Evolutionary conservation across 139 green algal genomes (phyloP).

Genomic region (Micractinium sp.): DNA sequence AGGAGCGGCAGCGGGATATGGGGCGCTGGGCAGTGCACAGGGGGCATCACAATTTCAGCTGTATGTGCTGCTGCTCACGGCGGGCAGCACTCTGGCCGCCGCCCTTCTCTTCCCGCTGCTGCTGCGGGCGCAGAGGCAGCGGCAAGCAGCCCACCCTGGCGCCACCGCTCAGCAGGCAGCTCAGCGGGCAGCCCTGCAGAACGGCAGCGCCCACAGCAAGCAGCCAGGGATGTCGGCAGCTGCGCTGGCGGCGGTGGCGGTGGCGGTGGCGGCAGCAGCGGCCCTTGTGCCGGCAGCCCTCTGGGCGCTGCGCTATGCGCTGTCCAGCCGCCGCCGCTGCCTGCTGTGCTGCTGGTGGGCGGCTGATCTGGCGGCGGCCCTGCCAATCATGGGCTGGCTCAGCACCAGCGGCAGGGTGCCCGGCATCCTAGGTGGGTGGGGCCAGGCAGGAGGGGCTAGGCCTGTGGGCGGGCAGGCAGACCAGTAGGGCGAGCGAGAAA

Average conservation of each 20-base stretch:
- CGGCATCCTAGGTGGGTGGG: conserved; percentile 32
- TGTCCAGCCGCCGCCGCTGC: conserved; percentile 37
- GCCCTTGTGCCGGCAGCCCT: conserved; percentile 7
- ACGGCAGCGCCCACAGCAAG: background rate
- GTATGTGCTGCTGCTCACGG: background rate
- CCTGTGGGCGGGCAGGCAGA: too few relatives aligned
- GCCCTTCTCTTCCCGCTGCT: conserved; percentile 7
- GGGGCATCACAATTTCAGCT: background rate
- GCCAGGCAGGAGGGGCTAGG: too few relatives aligned
- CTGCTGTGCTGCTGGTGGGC: conserved; percentile 67
- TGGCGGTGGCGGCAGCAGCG: background rate
- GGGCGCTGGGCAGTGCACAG: background rate
- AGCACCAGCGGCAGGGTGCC: conserved; percentile 22
- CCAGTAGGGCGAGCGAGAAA: too few relatives aligned
- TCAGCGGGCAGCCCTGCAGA: background rate
- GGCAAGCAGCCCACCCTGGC: background rate
- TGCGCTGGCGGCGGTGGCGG: background rate
- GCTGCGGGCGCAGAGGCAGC: background rate
- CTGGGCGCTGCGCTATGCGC: conserved; percentile 33
- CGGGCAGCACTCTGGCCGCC: background rate
- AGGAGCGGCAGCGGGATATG: background rate
- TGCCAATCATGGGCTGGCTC: conserved; percentile 62
- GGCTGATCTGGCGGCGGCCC: conserved; percentile 43
- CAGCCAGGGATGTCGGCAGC: background rate
- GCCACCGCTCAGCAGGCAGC: background rate